Percentiles rank a stretch among this genome's conserved stretches.
These are phyloP conservation scores for Cerioporus squamosus DNA, from an alignment of 1,284 basidiomycete species.

Conservation along the genomic window DNA sequence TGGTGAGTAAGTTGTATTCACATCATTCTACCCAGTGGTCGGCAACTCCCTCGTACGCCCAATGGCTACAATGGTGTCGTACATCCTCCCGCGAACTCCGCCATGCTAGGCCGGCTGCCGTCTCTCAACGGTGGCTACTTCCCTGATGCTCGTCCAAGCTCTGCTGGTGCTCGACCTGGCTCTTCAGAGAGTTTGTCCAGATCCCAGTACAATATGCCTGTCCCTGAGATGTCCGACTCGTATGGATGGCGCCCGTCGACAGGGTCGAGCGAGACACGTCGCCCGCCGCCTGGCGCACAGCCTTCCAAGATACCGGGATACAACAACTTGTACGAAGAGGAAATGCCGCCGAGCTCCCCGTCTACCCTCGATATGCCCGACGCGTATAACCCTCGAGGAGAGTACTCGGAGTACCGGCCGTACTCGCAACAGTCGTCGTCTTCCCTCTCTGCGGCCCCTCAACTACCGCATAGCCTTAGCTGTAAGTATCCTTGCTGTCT, in stretches of 20 bases:
- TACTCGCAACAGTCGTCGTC: conserved; percentile 21
- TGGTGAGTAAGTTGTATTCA: conserved; percentile 1
- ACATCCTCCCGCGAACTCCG: conserved; percentile 18
- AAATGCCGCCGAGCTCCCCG: conserved; percentile 28
- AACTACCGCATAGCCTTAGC: conserved; percentile 14
- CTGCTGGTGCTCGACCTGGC: conserved; percentile 22
- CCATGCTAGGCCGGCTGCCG: conserved; percentile 19
- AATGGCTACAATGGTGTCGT: conserved; percentile 12
- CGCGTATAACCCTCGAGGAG: conserved; percentile 13
- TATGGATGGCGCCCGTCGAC: conserved; percentile 21
- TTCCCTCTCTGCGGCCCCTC: conserved; percentile 12
- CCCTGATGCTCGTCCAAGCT: conserved; percentile 23
- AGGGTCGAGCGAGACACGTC: conserved; percentile 17
- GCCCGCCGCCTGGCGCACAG: conserved; percentile 25
- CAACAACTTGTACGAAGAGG: conserved; percentile 24
- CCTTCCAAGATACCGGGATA: conserved; percentile 24
- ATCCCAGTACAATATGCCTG: conserved; percentile 28
- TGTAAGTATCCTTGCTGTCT: conserved; percentile 5
- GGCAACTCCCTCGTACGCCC: conserved; percentile 25
- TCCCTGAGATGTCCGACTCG: conserved; percentile 26
- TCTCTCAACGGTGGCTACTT: conserved; percentile 18
- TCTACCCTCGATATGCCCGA: conserved; percentile 31
- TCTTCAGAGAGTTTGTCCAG: conserved; percentile 22
- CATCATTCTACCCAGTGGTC: conserved; percentile 9
- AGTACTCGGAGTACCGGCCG: conserved; percentile 20